Conservation (phyloP, 139 green algal species). For the Desmodesmus armatus region DNA sequence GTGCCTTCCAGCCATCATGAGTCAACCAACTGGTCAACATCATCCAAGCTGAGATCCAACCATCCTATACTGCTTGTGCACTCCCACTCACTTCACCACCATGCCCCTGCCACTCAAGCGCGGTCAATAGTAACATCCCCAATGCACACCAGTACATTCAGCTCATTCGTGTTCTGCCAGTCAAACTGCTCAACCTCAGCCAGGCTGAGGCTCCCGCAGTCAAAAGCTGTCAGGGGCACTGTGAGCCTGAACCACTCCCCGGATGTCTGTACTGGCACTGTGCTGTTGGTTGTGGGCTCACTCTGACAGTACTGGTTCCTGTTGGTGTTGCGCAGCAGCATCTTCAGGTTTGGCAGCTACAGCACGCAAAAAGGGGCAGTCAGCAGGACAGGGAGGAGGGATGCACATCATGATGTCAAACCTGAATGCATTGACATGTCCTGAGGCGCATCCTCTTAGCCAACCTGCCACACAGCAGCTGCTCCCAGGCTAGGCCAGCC, state of each 20-base stretch:
- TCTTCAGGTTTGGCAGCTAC: constrained; percentile 7
- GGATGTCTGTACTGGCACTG: neutral
- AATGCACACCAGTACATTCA: constrained; percentile 42
- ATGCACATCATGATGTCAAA: neutral
- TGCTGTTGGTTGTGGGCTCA: neutral
- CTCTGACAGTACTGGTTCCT: neutral
- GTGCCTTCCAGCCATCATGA: too few relatives aligned
- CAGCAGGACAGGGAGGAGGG: neutral
- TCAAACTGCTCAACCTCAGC: constrained; percentile 40
- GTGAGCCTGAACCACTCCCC: neutral
- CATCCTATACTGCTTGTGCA: too few relatives aligned
- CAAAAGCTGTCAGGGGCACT: constrained; percentile 31
- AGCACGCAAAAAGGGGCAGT: neutral
- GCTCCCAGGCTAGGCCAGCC: too few relatives aligned
- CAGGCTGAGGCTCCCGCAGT: constrained; percentile 11
- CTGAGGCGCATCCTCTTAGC: too few relatives aligned
- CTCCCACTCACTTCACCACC: too few relatives aligned
- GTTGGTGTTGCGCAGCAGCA: neutral
- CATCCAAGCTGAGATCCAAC: too few relatives aligned
- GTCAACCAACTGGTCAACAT: too few relatives aligned
- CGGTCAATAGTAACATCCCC: constrained; percentile 17
- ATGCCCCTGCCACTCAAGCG: too few relatives aligned
- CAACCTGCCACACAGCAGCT: too few relatives aligned
- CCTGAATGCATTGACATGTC: neutral
- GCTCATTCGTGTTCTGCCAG: constrained; percentile 46